Evolutionary conservation across 169 alveolate genomes (phyloP), one percentile per base, ranked within the genome.

Genomic region (Eimeria necatrix): DNA sequence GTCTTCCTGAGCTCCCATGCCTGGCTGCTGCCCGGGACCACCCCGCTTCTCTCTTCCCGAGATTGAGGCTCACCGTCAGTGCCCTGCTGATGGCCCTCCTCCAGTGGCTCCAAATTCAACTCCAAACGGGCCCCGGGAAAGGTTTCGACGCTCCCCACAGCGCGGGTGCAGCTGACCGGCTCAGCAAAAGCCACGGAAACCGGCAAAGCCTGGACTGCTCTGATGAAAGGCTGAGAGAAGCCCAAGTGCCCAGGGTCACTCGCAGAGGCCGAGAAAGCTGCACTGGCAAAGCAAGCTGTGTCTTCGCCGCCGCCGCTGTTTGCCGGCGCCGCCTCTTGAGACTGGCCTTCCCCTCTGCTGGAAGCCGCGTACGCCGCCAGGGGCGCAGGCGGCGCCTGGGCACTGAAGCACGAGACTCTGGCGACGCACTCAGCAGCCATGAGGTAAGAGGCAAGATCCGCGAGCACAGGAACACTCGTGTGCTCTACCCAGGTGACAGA

Each of bases 401-500:
- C 9, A 46, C 14, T 83, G 56, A 16, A 56, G 91, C 91, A 83
- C 10, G 76, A 83, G n/a, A 74, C 71, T 16, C 20, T 53, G 3
- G 91, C 91, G 4, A 52, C 74, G 3, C 76, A 32, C 91, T 83
- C 91, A 12, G 91, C 91, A 52, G 76, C 91, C 56, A 83, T n/a
- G 59, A 83, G 73, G 76, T 83, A 83, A 4, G 74, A 5, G 7
- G 60, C 76, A 4, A 83, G 71, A 32, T 83, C 91, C 18, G 91
- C 53, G 1, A 83, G 91, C 5, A 83, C 26, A 20, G 76, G 91
- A 53, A 56, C 46, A 24, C 53, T 83, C 56, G 41, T 83, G 91
- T 18, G 76, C 76, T 83, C 74, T 22, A 83, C 46, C 91, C 91
- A 83, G 24, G 32, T 5, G 56, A 83, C 91, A 83, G 76, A 9